phyloP scores from a whole-genome alignment of 345 rosid genomes.

The Ceriops zippeliana region DNA sequence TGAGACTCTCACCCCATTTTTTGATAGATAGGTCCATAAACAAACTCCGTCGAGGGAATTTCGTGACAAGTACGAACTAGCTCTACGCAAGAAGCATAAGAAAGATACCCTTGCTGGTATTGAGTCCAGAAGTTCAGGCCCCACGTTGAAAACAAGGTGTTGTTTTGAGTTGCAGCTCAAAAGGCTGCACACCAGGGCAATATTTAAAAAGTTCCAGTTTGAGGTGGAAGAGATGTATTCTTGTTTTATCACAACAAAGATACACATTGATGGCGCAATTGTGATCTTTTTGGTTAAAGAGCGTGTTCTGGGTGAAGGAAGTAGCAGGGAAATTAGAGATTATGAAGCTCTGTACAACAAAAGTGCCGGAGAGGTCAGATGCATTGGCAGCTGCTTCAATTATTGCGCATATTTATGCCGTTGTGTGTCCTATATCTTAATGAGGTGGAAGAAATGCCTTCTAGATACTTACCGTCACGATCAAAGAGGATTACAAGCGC shows the following conservation, averaged over 20 bases:
- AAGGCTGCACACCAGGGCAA: slow-evolving; percentile 59
- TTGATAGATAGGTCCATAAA: slow-evolving; percentile 55
- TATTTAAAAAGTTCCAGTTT: slow-evolving; percentile 66
- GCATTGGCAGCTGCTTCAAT: slow-evolving; percentile 73
- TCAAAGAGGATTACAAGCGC: slow-evolving; percentile 79
- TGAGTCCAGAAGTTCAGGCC: slow-evolving; percentile 46
- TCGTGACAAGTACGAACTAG: slow-evolving; percentile 50
- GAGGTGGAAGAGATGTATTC: slow-evolving; percentile 72
- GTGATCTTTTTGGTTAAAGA: slow-evolving; percentile 63
- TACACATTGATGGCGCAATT: slow-evolving; percentile 45
- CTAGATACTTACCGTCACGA: slow-evolving; percentile 55
- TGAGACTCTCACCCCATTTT: slow-evolving; percentile 43
- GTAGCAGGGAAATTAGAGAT: slow-evolving; percentile 38
- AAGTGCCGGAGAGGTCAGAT: slow-evolving; percentile 56
- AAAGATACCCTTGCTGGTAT: slow-evolving; percentile 55
- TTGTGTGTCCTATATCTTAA: slow-evolving; percentile 52
- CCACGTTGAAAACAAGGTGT: slow-evolving; percentile 49
- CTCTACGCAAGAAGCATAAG: slow-evolving; percentile 50
- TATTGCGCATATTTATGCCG: slow-evolving; percentile 75
- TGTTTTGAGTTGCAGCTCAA: slow-evolving; percentile 78
- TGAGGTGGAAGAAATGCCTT: slow-evolving; percentile 67
- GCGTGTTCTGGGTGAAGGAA: slow-evolving; percentile 40
- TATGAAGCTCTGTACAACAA: slow-evolving; percentile 66
- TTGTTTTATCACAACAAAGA: slow-evolving; percentile 54
- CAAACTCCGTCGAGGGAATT: slow-evolving; percentile 67